These are phyloP conservation scores for Trichosporon sp. DNA, from an alignment of 1,284 basidiomycete species.

Conservation along the genomic window DNA sequence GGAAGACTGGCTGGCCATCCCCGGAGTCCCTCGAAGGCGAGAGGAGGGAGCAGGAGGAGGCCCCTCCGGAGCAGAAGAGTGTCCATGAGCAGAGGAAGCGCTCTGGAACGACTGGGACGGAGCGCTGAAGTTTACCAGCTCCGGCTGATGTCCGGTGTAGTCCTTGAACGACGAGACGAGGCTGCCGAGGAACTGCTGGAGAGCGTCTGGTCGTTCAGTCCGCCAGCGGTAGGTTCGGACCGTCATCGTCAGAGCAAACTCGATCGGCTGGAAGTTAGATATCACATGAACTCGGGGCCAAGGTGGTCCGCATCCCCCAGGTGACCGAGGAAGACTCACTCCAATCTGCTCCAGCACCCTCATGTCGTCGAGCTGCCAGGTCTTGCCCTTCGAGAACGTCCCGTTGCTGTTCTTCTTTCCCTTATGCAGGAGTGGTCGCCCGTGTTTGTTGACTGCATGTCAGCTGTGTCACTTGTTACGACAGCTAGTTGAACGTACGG, in stretches of 20 bases:
- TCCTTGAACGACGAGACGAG: conserved; percentile 70
- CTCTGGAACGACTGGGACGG: conserved; percentile 9
- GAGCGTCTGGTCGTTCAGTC: conserved; percentile 73
- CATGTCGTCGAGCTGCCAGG: conserved; percentile 85
- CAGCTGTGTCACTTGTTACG: not conserved
- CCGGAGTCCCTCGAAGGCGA: not conserved
- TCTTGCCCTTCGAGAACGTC: conserved; percentile 95
- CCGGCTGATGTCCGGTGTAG: conserved; percentile 62
- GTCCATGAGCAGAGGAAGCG: not conserved
- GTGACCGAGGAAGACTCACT: conserved; percentile 60
- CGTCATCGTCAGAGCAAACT: conserved; percentile 78
- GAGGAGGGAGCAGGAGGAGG: conserved; percentile 2
- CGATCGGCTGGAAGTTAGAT: conserved; percentile 60
- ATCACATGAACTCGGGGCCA: too few species aligned
- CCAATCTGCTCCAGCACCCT: conserved; percentile 73
- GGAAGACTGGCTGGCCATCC: not conserved
- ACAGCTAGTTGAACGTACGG: conserved; percentile 63
- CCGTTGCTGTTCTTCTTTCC: conserved; percentile 94
- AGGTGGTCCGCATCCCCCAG: not conserved
- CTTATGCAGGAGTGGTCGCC: conserved; percentile 82
- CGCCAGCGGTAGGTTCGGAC: conserved; percentile 80
- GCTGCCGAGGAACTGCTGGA: conserved; percentile 66
- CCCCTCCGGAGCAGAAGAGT: not conserved
- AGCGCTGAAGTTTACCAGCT: conserved; percentile 49
- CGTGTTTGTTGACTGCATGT: conserved; percentile 65